A percentile compares a stretch with the other conserved stretches of the same genome.
Evolutionary conservation across 306 rosid species (phyloP).

Genomic region (Vigna radiata): DNA sequence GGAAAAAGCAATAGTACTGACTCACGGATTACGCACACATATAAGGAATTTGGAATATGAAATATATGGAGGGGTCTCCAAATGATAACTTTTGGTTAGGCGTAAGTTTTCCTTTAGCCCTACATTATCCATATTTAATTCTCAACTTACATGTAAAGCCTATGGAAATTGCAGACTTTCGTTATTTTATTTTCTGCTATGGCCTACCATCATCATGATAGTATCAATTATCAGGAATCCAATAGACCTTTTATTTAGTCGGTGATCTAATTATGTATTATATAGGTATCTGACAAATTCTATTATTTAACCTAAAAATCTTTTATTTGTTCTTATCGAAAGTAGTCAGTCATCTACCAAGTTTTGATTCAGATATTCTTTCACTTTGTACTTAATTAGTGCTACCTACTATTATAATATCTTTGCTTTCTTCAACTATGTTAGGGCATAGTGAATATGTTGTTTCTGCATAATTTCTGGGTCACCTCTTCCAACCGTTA

Average conservation of each 20-base stretch:
- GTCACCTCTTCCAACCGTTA: background rate
- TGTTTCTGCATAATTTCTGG: background rate
- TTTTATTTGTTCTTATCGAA: conserved; percentile 54
- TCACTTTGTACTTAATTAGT: conserved; percentile 10
- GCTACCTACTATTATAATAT: background rate
- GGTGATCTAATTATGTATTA: conserved; percentile 43
- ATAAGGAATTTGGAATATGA: conserved; percentile 5
- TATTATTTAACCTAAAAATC: conserved; percentile 36
- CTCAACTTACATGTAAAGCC: conserved; percentile 46
- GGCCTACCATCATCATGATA: conserved; percentile 60
- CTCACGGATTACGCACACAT: conserved; percentile 34
- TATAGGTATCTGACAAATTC: conserved; percentile 12
- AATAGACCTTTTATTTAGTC: conserved; percentile 43
- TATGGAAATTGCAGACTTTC: conserved; percentile 42
- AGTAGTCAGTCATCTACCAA: conserved; percentile 40
- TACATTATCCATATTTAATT: conserved; percentile 53
- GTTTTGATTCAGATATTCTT: conserved; percentile 26
- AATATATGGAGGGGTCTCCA: conserved; percentile 39
- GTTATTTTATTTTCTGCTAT: conserved; percentile 41
- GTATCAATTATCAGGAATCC: conserved; percentile 47
- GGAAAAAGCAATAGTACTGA: conserved; percentile 39
- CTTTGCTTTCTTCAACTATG: background rate
- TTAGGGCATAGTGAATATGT: background rate
- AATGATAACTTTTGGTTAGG: conserved; percentile 51
- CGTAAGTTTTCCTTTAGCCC: conserved; percentile 49